Base-by-base conservation (phyloP, 352 stramenopile genomes). In the Phytopythium vexans region DNA sequence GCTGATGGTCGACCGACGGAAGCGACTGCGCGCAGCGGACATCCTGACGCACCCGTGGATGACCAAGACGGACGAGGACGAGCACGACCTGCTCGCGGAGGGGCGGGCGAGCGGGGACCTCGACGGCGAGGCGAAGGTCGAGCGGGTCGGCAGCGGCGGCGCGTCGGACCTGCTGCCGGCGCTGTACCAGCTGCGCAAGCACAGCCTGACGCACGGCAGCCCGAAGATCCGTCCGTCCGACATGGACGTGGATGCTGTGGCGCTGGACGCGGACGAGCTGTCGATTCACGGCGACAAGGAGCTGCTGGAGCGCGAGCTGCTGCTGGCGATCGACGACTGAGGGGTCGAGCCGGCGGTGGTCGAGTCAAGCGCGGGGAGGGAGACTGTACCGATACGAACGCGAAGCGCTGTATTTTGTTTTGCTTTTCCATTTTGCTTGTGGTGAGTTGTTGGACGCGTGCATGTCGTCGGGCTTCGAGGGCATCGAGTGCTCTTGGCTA, bases 1-100 rank as follows among this genome's bases (percentile, higher is more conserved):
- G 52, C 64, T 99, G 46, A 89, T 83, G 16, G 92, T 98, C 31
- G 83, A 98, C 69, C 89, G 92, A 1, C 69, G 58, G 4, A 59
- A 86, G 49, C 72, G 89, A 9, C 65, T 94, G 8, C 84, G 80
- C 43, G 86, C 81, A 0, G 69, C 78, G 6, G 70, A 75, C 4
- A 75, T 95, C 40, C 58, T 96, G 3, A 49, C 64, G 6, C 86
- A 97, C 50, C 67, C 77, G 27, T 96, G 88, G 88, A 95, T 96
- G 78, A 76, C 76, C 32, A 62, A 71, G 16, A 64, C 41, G 0
- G 52, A 48, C 9, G 63, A 56, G 27, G 62, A 67, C 31, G 71
- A 72, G 42, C 70, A 68, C n/a, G 64, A 73, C 32, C 16, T 35
- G 7, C 16, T n/a, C 8, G 41, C 31, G 1, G 49, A 54, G 8